Base-by-base conservation (phyloP, 495 filamentous ascomycete species). In the Xanthoparmelia taractica region DNA sequence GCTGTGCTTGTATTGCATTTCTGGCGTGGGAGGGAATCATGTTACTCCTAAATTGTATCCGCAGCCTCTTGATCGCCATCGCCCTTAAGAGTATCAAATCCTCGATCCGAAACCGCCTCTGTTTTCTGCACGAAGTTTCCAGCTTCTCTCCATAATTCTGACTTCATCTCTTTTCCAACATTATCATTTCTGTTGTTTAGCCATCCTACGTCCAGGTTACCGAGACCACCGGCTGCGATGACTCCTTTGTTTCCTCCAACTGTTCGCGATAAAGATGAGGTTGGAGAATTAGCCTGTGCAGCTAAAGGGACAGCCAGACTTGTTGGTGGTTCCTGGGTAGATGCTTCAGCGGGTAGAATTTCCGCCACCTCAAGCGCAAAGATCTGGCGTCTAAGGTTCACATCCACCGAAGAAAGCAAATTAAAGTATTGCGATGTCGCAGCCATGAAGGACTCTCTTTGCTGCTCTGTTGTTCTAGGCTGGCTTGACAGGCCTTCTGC, bases 141-240 rank as follows among this genome's bases (percentile, higher is more conserved):
- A 38, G 86, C 85, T 62, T 84, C 80, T 60, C 77, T 76, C 88
- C 90, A 89, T 58, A 94, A 69, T 75, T 94, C 90, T 17, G 81
- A 80, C 71, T 94, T 89, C 79, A 88, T 90, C 63, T 88, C 85
- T 68, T 82, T 85, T 48, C 85, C 88, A 20, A 92, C 85, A 37
- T 84, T 85, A 66, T 87, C 85, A 63, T 86, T 87, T 63, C 89
- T 82, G 73, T 87, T 88, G 68, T 96, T 96, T 69, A 96, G 75
- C 84, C 85, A 87, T 58, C 91, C 90, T 18, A 94, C 84, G 73
- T 96, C 91, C 54, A 93, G 74, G 33, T 75, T 74, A 5, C 86
- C 86, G 23, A 86, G 76, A 58, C 81, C 78, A 12, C 83, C 82
- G 59, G 80, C 77, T 62, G 81, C 74, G 66, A 82, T 75, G 1